These are phyloP conservation scores for Santalum album DNA, from an alignment of 164 flowering plant genomes.

Conservation along the genomic window DNA sequence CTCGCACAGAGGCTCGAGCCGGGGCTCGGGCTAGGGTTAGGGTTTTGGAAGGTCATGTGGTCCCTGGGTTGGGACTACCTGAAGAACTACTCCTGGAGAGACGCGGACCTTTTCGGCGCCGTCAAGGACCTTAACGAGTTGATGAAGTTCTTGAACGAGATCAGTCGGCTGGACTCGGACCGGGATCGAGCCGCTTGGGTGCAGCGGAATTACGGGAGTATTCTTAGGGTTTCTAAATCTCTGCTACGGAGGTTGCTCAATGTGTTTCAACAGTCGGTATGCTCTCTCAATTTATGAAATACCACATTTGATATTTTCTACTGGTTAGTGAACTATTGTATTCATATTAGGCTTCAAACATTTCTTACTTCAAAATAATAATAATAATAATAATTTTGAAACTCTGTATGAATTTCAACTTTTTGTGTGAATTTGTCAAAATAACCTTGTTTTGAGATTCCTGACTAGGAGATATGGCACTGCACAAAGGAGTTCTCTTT, in stretches of 20 bases:
- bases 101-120: constrained; percentile 22
- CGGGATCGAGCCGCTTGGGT: constrained; percentile 37
- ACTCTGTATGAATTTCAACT: too few relatives aligned
- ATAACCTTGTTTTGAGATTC: too few relatives aligned
- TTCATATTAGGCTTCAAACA: too few relatives aligned
- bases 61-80: constrained; percentile 45
- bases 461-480: too few relatives aligned
- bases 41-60: constrained; percentile 29
- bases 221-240: constrained; percentile 30
- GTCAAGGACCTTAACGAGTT: constrained; percentile 40
- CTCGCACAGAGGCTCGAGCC: constrained; percentile 39
- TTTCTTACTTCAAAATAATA: too few relatives aligned
- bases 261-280: constrained; percentile 40
- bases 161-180: constrained; percentile 36
- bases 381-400: too few relatives aligned
- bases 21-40: constrained; percentile 20
- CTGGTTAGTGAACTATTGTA: too few relatives aligned
- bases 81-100: constrained; percentile 57
- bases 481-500: too few relatives aligned
- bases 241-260: constrained; percentile 26
- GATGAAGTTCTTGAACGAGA: constrained; percentile 27
- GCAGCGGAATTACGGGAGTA: constrained; percentile 27
- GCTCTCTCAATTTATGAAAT: background rate
- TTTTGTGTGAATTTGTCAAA: too few relatives aligned
- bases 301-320: too few relatives aligned